Base-by-base conservation (phyloP, 2,329 filamentous ascomycete genomes). In the Amylocarpus encephaloides region DNA sequence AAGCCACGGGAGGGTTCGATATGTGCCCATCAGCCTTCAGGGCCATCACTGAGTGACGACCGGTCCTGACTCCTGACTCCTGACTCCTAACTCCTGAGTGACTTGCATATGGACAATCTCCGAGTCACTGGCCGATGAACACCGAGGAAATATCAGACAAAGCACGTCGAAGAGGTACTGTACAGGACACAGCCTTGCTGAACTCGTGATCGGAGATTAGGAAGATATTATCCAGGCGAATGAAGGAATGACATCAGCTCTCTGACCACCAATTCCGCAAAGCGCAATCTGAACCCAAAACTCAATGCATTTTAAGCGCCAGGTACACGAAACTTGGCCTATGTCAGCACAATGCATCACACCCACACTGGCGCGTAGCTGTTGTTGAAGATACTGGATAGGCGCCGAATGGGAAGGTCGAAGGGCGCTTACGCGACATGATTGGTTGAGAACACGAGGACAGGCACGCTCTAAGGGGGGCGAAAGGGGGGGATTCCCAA, bases 301-400 rank as follows among this genome's bases (percentile, higher is more conserved):
- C 32, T 34, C 49, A 51, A 47, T 29, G 22, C 30, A 6, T 18
- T 18, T 45, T 60, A 59, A 58, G 53, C 58, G 58, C 58, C 58
- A 60, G 58, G 58, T 44, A 59, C 55, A 56, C 39, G 58, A 58
- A 60, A 55, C 56, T 18, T 41, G 40, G 36, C 54, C 48, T 49
- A 45, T 52, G 36, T 50, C 19, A 43, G 42, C 36, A 49, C 34
- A 40, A 48, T 40, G 32, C 49, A 53, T 57, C 53, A 56, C 53
- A 57, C 54, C 54, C 56, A 59, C 57, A 30, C 30, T 46, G 39
- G 57, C 57, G 57, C 55, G 50, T 59, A 51, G 30, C 22, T 26
- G 18, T 19, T 35, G 35, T 38, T 43, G 45, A 43, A 43, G 49
- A 46, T 48, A 19, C 26, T 41, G 33, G 29, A 53, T 54, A 55